These are phyloP conservation scores for Escallonia rubra DNA, from an alignment of 129 eudicot species.

Conservation along the genomic window DNA sequence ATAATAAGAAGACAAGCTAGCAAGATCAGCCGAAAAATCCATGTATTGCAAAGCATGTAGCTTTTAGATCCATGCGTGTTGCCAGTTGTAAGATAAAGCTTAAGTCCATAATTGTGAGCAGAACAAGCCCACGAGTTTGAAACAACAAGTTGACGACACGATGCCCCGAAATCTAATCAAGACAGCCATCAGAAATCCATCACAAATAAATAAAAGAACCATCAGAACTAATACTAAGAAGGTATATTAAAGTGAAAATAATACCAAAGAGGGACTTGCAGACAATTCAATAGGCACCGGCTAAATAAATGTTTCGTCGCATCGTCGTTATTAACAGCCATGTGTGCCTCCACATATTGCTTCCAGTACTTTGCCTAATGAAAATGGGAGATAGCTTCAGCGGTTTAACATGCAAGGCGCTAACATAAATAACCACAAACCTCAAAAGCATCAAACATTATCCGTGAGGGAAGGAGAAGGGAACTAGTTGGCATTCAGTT, in stretches of 20 bases:
- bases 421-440: neutral
- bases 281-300: constrained; percentile 88
- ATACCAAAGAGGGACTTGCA: constrained; percentile 90
- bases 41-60: too few relatives aligned
- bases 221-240: too few relatives aligned
- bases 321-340: constrained; percentile 87
- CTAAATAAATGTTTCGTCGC: constrained; percentile 86
- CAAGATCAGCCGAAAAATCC: too few relatives aligned
- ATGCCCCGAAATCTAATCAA: too few relatives aligned
- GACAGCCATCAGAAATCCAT: too few relatives aligned
- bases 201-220: too few relatives aligned
- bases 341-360: constrained; percentile 96
- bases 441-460: neutral
- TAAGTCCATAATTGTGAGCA: too few relatives aligned
- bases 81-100: too few relatives aligned
- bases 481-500: neutral
- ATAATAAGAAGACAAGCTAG: too few relatives aligned
- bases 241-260: neutral
- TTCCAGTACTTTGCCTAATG: constrained; percentile 93
- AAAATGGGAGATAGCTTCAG: neutral
- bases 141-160: too few relatives aligned
- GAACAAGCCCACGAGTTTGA: too few relatives aligned
- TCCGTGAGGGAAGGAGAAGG: neutral
- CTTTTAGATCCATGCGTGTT: too few relatives aligned
- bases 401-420: neutral